Percentiles rank a stretch among this genome's conserved stretches.
These are phyloP conservation scores for Viola pubescens DNA, from an alignment of 441 rosid species.

Conservation along the genomic window DNA sequence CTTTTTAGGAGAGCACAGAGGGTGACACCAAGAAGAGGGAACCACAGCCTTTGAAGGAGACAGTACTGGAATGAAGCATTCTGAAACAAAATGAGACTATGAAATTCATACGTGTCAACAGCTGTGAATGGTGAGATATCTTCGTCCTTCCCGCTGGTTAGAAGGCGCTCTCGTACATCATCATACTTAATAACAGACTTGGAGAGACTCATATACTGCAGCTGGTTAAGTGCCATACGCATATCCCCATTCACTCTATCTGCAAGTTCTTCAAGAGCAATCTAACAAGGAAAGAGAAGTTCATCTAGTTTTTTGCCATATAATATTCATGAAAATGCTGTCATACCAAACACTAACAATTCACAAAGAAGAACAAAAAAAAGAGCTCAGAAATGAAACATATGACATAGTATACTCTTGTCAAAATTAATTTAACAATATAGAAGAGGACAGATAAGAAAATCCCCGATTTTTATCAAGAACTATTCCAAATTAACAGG, in stretches of 20 bases:
- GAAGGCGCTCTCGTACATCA: conserved; percentile 84
- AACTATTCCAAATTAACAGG: too few relatives aligned
- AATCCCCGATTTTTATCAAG: too few relatives aligned
- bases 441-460: too few relatives aligned
- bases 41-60: conserved; percentile 5
- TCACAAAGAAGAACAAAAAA: background rate
- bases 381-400: too few relatives aligned
- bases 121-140: conserved; percentile 97
- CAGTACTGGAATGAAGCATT: conserved; percentile 4
- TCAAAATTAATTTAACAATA: too few relatives aligned
- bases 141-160: conserved; percentile 88
- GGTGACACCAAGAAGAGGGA: conserved; percentile 1
- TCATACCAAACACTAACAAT: conserved; percentile 4
- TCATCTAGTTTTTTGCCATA: background rate
- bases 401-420: too few relatives aligned
- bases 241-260: conserved; percentile 94
- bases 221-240: conserved; percentile 90
- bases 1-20: background rate
- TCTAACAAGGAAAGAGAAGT: conserved; percentile 27
- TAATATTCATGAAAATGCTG: conserved; percentile 10
- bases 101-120: conserved; percentile 75
- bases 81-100: conserved; percentile 11
- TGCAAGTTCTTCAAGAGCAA: conserved; percentile 91
- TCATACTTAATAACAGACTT: conserved; percentile 75
- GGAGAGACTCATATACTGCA: conserved; percentile 93